These are phyloP conservation scores for Glebionis coronaria DNA, from an alignment of 129 eudicot genomes.

Conservation along the genomic window DNA sequence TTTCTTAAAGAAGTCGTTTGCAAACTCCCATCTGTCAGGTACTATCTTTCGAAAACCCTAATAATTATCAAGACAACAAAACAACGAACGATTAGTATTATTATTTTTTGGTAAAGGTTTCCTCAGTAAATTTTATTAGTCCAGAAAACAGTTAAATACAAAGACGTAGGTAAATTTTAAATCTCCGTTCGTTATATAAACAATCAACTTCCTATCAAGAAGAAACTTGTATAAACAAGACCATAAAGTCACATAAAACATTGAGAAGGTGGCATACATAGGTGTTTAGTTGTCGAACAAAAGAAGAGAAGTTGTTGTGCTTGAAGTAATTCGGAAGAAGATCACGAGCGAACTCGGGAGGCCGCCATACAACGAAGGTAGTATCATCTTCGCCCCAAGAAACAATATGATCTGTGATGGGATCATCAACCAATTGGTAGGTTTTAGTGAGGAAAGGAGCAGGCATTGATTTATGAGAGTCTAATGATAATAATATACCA, in stretches of 20 bases:
- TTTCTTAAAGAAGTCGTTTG: slow-evolving; percentile 77
- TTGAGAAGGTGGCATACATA: slow-evolving; percentile 50
- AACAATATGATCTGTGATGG: slow-evolving; percentile 79
- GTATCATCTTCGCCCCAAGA: slow-evolving; percentile 96
- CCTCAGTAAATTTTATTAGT: too few species aligned
- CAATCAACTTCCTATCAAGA: too few species aligned
- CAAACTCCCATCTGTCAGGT: slow-evolving; percentile 98
- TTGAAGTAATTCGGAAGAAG: slow-evolving; percentile 97
- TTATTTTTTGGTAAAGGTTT: too few species aligned
- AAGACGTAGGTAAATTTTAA: too few species aligned
- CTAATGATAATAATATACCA: slow-evolving; percentile 70
- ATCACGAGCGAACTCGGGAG: slow-evolving; percentile 97
- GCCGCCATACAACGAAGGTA: slow-evolving; percentile 97
- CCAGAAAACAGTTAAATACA: too few species aligned
- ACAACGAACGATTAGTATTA: slow-evolving; percentile 11
- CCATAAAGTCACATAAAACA: too few species aligned
- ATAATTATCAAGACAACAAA: neutral
- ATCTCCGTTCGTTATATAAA: too few species aligned
- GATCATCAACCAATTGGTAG: slow-evolving; percentile 83
- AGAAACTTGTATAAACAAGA: too few species aligned
- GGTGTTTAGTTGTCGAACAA: slow-evolving; percentile 97
- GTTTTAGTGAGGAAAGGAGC: slow-evolving; percentile 96
- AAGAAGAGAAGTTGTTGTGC: slow-evolving; percentile 95
- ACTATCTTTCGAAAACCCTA: slow-evolving; percentile 97
- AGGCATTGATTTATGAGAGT: slow-evolving; percentile 80